Percentiles rank a stretch among this genome's conserved stretches.
Conservation (phyloP, 2,329 filamentous ascomycete genomes). For the Fusarium sp. region DNA sequence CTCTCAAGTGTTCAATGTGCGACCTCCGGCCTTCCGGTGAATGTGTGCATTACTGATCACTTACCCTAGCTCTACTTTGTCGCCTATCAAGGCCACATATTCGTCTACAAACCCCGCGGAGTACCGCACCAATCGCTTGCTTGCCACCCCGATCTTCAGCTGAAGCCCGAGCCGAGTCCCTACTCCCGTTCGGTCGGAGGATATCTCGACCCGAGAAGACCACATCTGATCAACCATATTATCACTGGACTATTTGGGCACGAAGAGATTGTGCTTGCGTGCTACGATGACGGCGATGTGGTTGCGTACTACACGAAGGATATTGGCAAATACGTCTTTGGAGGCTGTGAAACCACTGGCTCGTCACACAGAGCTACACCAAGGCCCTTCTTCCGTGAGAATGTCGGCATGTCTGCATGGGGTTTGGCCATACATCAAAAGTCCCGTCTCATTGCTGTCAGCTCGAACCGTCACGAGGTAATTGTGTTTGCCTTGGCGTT, state of each 20-base stretch:
- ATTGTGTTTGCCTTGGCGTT: conserved; percentile 65
- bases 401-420: conserved; percentile 86
- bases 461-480: conserved; percentile 75
- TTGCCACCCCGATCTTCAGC: conserved; percentile 60
- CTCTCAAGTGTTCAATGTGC: conserved; percentile 68
- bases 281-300: conserved; percentile 82
- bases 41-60: conserved; percentile 18
- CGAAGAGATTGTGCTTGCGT: conserved; percentile 75
- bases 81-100: conserved; percentile 67
- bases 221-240: conserved; percentile 77
- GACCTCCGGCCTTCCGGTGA: conserved; percentile 12
- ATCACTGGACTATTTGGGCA: conserved; percentile 75
- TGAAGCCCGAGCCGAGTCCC: conserved; percentile 58
- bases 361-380: conserved; percentile 29
- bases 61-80: conserved; percentile 67
- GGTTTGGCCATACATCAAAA: conserved; percentile 84
- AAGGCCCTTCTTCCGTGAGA: conserved; percentile 76
- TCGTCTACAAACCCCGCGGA: conserved; percentile 65
- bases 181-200: conserved; percentile 59
- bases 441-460: conserved; percentile 88
- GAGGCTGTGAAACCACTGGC: conserved; percentile 10
- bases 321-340: conserved; percentile 59
- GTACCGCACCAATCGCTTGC: conserved; percentile 62
- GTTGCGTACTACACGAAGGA: conserved; percentile 74
- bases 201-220: conserved; percentile 61